Evolutionary conservation across 176 grass and related monocot genomes (phyloP).

Genomic region (Paspalum vaginatum): DNA sequence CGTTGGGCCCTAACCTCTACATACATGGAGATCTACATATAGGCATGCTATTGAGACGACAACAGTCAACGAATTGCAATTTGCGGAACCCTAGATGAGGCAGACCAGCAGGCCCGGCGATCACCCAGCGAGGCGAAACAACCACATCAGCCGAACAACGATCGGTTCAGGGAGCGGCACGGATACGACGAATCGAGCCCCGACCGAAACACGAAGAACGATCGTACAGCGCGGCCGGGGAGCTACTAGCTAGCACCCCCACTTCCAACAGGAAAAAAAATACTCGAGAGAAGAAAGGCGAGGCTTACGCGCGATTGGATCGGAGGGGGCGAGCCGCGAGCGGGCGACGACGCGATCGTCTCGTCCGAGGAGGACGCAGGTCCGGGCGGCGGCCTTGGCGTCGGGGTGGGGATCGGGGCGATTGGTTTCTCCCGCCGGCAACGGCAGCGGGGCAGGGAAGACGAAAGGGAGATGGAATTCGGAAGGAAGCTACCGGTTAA

Average conservation of each 20-base stretch:
- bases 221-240: neutral
- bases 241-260: neutral
- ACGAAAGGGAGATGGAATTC: neutral
- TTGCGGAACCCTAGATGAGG: constrained; percentile 20
- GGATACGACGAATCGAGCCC: neutral
- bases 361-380: neutral
- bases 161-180: neutral
- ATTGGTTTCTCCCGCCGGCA: constrained; percentile 21
- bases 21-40: no score
- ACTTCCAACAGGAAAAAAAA: neutral
- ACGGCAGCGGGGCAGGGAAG: neutral
- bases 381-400: neutral
- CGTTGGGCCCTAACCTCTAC: neutral
- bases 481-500: constrained; percentile 11
- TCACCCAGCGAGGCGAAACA: neutral
- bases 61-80: neutral
- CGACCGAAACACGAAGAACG: neutral
- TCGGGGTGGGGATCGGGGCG: neutral
- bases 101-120: neutral
- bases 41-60: neutral
- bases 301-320: neutral
- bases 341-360: neutral
- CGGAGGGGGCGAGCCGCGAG: neutral
- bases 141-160: neutral
- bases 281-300: neutral